A percentile compares a stretch with the other conserved stretches of the same genome.
Conservation (phyloP, 139 green algal species). For the Chlorokybus atmophyticus region DNA sequence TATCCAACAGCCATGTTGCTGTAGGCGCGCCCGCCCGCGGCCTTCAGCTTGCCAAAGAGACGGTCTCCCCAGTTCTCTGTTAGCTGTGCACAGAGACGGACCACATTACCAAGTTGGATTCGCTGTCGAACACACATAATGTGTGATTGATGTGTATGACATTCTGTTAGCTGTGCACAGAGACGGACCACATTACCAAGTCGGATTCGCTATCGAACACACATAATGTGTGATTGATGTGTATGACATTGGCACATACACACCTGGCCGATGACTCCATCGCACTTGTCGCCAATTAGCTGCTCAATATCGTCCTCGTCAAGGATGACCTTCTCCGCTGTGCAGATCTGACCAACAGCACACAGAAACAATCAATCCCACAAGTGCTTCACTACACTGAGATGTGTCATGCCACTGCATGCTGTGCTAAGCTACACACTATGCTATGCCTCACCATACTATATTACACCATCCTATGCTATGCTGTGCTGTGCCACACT, state of each 20-base stretch:
- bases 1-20: conserved; percentile 97
- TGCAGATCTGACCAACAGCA: conserved; percentile 24
- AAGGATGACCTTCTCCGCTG: conserved; percentile 65
- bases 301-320: conserved; percentile 62
- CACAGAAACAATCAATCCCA: not conserved
- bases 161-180: conserved; percentile 20
- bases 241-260: conserved; percentile 3
- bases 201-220: not conserved
- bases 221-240: not conserved
- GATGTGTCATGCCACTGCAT: not conserved
- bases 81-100: conserved; percentile 14
- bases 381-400: not conserved
- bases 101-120: not conserved
- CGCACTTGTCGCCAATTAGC: conserved; percentile 75
- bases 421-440: too few species aligned
- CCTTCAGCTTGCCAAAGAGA: conserved; percentile 75
- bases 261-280: conserved; percentile 91
- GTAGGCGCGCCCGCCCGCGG: conserved; percentile 74
- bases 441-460: too few species aligned
- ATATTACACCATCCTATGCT: too few species aligned
- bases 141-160: not conserved
- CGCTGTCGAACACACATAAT: not conserved
- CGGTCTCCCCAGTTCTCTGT: conserved; percentile 60
- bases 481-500: too few species aligned
- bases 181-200: not conserved